Conservation (phyloP, 2,329 filamentous ascomycete species). For the Epichloe sylvatica region DNA sequence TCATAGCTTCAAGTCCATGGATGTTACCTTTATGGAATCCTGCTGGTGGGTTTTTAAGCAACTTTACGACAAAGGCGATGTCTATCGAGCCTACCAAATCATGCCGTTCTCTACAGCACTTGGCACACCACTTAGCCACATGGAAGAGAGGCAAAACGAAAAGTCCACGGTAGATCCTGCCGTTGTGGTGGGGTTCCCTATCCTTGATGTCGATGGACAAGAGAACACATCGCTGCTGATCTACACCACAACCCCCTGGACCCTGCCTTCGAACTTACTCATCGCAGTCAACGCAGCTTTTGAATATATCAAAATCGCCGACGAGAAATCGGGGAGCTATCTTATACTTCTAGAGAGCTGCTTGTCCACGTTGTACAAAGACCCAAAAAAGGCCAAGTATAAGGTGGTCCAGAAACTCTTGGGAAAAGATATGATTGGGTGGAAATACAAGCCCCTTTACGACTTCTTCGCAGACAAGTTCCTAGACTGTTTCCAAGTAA, state of each 20-base stretch:
- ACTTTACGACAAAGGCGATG: conserved; percentile 55
- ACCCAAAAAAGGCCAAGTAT: conserved; percentile 67
- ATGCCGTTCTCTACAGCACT: conserved; percentile 66
- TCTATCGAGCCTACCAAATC: conserved; percentile 59
- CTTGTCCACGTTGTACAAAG: conserved; percentile 49
- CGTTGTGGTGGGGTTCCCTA: conserved; percentile 56
- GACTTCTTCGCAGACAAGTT: conserved; percentile 59
- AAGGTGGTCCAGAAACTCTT: conserved; percentile 53
- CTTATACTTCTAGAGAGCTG: conserved; percentile 56
- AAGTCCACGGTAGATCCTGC: conserved; percentile 63
- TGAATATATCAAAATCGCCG: conserved; percentile 62
- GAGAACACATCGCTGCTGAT: conserved; percentile 42
- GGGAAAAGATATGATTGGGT: conserved; percentile 54
- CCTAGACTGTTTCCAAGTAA: conserved; percentile 53
- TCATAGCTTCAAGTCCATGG: conserved; percentile 45
- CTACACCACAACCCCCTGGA: conserved; percentile 65
- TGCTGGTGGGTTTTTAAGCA: conserved; percentile 71
- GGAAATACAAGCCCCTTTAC: conserved; percentile 60
- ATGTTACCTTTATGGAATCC: conserved; percentile 61
- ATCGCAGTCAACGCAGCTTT: conserved; percentile 63
- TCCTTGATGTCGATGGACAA: conserved; percentile 46
- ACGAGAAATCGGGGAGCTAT: conserved; percentile 50
- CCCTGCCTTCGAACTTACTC: conserved; percentile 61
- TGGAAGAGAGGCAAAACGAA: conserved; percentile 64
- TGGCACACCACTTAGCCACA: conserved; percentile 61